Evolutionary conservation across 2,329 filamentous ascomycete species (phyloP).

Genomic region (Ophiostoma angusticollis): DNA sequence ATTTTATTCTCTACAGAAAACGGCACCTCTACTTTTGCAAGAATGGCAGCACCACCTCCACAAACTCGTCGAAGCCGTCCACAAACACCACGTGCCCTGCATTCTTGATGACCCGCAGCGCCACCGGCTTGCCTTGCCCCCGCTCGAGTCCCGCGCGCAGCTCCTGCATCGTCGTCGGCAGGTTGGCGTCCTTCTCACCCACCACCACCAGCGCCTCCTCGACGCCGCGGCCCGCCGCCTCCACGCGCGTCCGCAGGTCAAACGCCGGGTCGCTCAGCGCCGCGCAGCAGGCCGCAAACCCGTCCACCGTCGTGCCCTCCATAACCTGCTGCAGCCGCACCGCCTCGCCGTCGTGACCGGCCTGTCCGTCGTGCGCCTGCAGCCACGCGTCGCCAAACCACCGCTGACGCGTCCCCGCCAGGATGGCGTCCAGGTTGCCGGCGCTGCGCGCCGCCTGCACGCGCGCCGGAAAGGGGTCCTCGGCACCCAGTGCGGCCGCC

Average conservation of each 20-base stretch:
- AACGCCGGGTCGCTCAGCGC: conserved; percentile 25
- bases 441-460: conserved; percentile 22
- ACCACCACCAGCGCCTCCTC: conserved; percentile 27
- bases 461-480: conserved; percentile 25
- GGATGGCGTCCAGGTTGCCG: conserved; percentile 20
- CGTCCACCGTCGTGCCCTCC: conserved; percentile 25
- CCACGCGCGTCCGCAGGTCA: conserved; percentile 28
- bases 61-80: conserved; percentile 24
- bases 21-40: background rate
- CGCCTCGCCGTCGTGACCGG: too few relatives aligned
- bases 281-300: conserved; percentile 28
- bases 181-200: conserved; percentile 28
- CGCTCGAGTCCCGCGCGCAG: conserved; percentile 21
- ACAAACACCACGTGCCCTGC: conserved; percentile 28
- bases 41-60: conserved; percentile 17
- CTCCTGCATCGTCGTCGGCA: conserved; percentile 25
- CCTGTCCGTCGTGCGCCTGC: conserved; percentile 19
- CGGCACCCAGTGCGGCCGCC: conserved; percentile 23
- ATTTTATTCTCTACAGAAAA: too few relatives aligned
- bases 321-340: conserved; percentile 24
- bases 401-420: conserved; percentile 24
- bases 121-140: conserved; percentile 16
- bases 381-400: conserved; percentile 30
- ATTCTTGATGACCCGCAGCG: conserved; percentile 23
- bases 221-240: too few relatives aligned